Base-by-base conservation (phyloP, 2,329 filamentous ascomycete genomes). In the Paracorniculantispora psalliotae region DNA sequence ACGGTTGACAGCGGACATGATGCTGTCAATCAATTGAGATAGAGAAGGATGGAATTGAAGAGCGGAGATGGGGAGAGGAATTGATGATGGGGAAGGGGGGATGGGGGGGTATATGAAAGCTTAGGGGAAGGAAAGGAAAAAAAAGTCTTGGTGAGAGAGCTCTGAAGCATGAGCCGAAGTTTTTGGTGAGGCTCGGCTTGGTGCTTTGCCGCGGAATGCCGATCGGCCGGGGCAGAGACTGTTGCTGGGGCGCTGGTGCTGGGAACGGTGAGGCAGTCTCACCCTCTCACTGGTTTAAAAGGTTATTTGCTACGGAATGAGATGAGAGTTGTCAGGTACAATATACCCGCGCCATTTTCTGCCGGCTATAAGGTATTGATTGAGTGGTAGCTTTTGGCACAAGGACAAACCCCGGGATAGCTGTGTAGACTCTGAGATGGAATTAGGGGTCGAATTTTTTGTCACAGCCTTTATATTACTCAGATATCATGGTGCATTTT, bases 1-100 rank as follows among this genome's bases (percentile, higher is more conserved):
- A 67, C 81, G 79, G 68, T 76, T 77, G 72, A 80, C 77, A 70
- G 78, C 77, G 72, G 81, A 83, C 81, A 83, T 83, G 69, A 64
- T 69, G 55, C 60, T 51, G 57, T 58, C 52, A 43, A 59, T 58
- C 52, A 43, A 61, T 47, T 59, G 55, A 50, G 25, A 28, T 44
- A 47, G 37, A 21, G 26, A 23, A 25, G 33, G 23, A 7, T 25
- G 15, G 23, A 26, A 57, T 19, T 23, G 33, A 17, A 23, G 44
- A 50, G 47, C 19, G 43, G 28, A 39, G 53, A 56, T 56, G 19
- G 30, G 44, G 30, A n/a, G n/a, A n/a, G n/a, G n/a, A n/a, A n/a
- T n/a, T n/a, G n/a, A n/a, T n/a, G n/a, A n/a, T n/a, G n/a, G n/a
- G n/a, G n/a, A n/a, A n/a, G n/a, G n/a, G 13, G 35, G 12, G 35